These are phyloP conservation scores for Pseudocercospora fuligena DNA, from an alignment of 2,329 filamentous ascomycete genomes.

Conservation along the genomic window DNA sequence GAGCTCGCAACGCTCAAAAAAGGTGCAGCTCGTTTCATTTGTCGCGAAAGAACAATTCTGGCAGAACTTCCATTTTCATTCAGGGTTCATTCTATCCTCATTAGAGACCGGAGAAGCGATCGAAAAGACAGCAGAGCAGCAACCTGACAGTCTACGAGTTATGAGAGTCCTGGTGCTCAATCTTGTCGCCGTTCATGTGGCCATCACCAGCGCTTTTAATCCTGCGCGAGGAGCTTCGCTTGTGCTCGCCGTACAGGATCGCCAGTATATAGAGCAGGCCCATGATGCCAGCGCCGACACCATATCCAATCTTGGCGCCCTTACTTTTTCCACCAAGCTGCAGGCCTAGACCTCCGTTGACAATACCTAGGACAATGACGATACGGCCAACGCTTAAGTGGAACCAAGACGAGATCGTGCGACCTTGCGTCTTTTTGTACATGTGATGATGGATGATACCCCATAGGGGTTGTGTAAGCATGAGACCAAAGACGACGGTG, in stretches of 20 bases:
- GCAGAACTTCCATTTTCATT: neutral
- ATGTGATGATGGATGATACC: conserved; percentile 59
- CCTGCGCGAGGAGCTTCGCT: conserved; percentile 1
- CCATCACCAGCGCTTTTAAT: neutral
- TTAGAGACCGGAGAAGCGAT: neutral
- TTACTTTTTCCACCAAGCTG: conserved; percentile 48
- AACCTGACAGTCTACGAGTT: neutral
- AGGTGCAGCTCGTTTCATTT: neutral
- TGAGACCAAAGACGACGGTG: conserved; percentile 53
- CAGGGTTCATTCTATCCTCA: neutral
- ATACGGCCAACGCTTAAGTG: conserved; percentile 38
- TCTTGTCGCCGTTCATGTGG: neutral
- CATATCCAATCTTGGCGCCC: conserved; percentile 50
- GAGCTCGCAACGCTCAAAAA: neutral
- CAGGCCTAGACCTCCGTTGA: conserved; percentile 62
- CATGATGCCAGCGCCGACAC: conserved; percentile 55
- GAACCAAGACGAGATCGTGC: conserved; percentile 53
- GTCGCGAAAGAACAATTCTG: neutral
- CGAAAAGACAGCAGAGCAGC: neutral
- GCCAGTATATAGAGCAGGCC: conserved; percentile 48
- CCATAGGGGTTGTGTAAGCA: conserved; percentile 61
- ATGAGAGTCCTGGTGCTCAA: conserved; percentile 2
- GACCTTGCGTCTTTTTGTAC: conserved; percentile 44
- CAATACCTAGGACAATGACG: conserved; percentile 57
- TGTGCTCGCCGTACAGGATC: conserved; percentile 37